phyloP scores from a whole-genome alignment of 441 rosid species.

The Metrosideros polymorpha region DNA sequence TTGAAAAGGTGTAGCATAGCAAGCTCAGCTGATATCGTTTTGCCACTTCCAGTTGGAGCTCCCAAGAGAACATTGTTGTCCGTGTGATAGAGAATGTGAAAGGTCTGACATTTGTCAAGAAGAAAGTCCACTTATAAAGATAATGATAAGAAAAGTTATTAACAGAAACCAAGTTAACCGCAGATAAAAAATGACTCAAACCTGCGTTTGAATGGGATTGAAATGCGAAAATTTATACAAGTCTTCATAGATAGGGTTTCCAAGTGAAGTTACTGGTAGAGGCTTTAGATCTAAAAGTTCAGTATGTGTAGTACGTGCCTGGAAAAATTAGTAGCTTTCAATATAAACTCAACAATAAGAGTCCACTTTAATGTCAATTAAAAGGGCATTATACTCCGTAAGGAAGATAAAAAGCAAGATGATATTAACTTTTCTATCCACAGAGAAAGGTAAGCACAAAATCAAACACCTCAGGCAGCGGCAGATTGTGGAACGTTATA shows the following conservation, averaged over 20 bases:
- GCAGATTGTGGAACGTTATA: conserved; percentile 84
- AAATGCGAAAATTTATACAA: conserved; percentile 95
- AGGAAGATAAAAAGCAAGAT: background rate
- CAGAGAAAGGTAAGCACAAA: background rate
- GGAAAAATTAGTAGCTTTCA: conserved; percentile 17
- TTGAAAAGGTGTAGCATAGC: conserved; percentile 94
- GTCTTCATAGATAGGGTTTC: conserved; percentile 59
- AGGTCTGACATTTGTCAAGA: conserved; percentile 49
- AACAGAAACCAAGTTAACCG: conserved; percentile 4
- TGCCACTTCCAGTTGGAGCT: conserved; percentile 99
- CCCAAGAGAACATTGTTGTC: conserved; percentile 93
- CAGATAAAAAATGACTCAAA: conserved; percentile 16
- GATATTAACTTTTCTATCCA: background rate
- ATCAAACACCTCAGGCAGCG: conserved; percentile 74
- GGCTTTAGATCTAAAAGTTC: conserved; percentile 97
- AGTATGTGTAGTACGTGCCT: conserved; percentile 84
- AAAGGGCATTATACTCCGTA: background rate
- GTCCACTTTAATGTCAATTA: background rate
- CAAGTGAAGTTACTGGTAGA: conserved; percentile 84
- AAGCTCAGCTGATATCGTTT: conserved; percentile 98
- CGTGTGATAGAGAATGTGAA: conserved; percentile 88
- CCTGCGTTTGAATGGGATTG: conserved; percentile 99
- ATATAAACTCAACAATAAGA: conserved; percentile 2
- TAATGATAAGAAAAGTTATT: background rate
- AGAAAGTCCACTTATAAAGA: conserved; percentile 7